Percentiles rank a stretch among this genome's conserved stretches.
These are phyloP conservation scores for Coemansia sp. DNA, from an alignment of 192 early-diverging fungal genomes.

Conservation along the genomic window DNA sequence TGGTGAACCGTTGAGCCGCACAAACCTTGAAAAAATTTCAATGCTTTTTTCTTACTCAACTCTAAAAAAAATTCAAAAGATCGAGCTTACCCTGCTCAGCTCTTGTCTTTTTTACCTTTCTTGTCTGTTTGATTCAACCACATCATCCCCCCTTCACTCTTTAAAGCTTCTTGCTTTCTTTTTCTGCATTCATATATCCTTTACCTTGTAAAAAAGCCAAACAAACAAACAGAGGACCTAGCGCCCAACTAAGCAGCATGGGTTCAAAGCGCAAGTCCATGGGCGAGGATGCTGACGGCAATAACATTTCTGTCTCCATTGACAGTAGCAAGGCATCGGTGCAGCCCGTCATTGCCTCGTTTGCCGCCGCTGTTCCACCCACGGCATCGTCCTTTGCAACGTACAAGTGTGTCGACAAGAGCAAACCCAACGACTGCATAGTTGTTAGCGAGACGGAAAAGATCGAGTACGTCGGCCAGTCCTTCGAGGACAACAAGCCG, in stretches of 20 bases:
- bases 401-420: slow-evolving; percentile 30
- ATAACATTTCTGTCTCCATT: slow-evolving; percentile 25
- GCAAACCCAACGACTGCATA: slow-evolving; percentile 28
- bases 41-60: neutral
- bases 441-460: slow-evolving; percentile 73
- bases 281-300: slow-evolving; percentile 9
- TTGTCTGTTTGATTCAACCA: neutral
- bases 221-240: neutral
- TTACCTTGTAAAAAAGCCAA: neutral
- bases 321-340: slow-evolving; percentile 40
- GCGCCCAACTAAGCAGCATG: slow-evolving; percentile 12
- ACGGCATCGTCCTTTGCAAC: slow-evolving; percentile 42
- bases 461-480: slow-evolving; percentile 74
- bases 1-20: neutral
- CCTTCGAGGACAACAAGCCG: slow-evolving; percentile 61
- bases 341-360: slow-evolving; percentile 53
- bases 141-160: too few species aligned
- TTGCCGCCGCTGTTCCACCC: slow-evolving; percentile 37
- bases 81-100: neutral
- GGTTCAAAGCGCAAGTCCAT: slow-evolving; percentile 43
- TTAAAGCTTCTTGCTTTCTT: neutral
- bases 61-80: too few species aligned
- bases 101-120: neutral
- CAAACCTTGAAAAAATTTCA: too few species aligned
- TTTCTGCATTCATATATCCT: neutral